These are phyloP conservation scores for Apiospora koreana DNA, from an alignment of 2,329 filamentous ascomycete genomes.

Conservation along the genomic window DNA sequence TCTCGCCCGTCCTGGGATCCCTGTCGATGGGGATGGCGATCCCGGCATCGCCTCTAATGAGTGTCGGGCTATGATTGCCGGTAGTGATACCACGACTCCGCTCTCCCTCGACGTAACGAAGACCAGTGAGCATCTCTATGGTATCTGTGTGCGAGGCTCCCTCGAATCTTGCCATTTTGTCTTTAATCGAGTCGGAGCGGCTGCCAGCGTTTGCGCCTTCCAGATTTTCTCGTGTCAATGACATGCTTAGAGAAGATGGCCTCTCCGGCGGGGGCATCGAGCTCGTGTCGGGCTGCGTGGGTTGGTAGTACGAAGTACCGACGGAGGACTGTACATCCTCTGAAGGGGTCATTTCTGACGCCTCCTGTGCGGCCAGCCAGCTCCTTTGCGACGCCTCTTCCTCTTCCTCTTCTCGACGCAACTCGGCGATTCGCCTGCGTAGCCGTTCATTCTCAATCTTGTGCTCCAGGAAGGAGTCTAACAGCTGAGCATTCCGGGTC, in stretches of 20 bases:
- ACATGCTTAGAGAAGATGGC: constrained; percentile 61
- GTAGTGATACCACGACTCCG: constrained; percentile 86
- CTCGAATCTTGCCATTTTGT: constrained; percentile 85
- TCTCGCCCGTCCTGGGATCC: constrained; percentile 70
- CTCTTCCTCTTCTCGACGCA: constrained; percentile 82
- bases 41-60: constrained; percentile 84
- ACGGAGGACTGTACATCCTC: constrained; percentile 42
- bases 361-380: constrained; percentile 60
- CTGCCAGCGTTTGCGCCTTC: constrained; percentile 69
- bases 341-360: constrained; percentile 54
- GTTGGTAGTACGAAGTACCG: constrained; percentile 28
- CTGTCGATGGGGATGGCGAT: constrained; percentile 82
- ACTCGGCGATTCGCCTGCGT: constrained; percentile 78
- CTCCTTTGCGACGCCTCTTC: constrained; percentile 69
- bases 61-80: constrained; percentile 75
- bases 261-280: constrained; percentile 69
- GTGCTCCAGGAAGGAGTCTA: constrained; percentile 94
- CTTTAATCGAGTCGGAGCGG: constrained; percentile 73
- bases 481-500: constrained; percentile 78
- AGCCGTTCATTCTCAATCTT: constrained; percentile 95
- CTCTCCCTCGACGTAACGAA: constrained; percentile 87
- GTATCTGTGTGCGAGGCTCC: constrained; percentile 76
- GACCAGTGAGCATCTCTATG: constrained; percentile 89
- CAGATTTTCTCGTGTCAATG: constrained; percentile 77
- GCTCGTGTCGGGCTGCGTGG: constrained; percentile 39